A percentile compares a stretch with the other conserved stretches of the same genome.
Evolutionary conservation across 202 grass and related monocot genomes (phyloP).

Genomic region (Setaria italica): DNA sequence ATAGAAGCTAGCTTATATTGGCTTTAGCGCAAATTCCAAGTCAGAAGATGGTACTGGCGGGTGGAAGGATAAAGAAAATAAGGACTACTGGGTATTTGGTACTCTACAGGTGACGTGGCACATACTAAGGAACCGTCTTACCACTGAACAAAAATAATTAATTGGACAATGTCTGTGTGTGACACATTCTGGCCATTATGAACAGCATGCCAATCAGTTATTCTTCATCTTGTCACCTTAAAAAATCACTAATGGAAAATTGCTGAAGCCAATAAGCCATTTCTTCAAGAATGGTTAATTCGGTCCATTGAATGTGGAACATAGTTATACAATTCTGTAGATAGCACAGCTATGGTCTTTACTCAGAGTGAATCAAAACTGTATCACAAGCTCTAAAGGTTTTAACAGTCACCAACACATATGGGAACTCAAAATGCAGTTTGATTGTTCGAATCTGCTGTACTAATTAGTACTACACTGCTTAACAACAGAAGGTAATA

Average conservation of each 20-base stretch:
- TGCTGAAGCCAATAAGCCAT: background rate
- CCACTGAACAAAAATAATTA: background rate
- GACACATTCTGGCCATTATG: background rate
- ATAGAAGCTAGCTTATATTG: background rate
- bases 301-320: background rate
- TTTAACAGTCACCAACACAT: background rate
- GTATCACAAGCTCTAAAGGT: background rate
- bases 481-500: background rate
- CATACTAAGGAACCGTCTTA: background rate
- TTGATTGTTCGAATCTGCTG: background rate
- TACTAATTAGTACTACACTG: background rate
- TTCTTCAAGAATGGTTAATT: conserved; percentile 2
- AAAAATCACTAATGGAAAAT: background rate
- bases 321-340: background rate
- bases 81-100: background rate
- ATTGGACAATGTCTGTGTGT: background rate
- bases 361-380: background rate
- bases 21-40: background rate
- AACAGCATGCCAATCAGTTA: background rate
- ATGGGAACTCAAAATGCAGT: background rate
- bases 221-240: background rate
- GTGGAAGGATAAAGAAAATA: background rate
- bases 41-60: background rate
- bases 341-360: background rate
- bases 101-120: background rate